Conservation (phyloP, 2,329 filamentous ascomycete genomes). For the Colletotrichum sp. region DNA sequence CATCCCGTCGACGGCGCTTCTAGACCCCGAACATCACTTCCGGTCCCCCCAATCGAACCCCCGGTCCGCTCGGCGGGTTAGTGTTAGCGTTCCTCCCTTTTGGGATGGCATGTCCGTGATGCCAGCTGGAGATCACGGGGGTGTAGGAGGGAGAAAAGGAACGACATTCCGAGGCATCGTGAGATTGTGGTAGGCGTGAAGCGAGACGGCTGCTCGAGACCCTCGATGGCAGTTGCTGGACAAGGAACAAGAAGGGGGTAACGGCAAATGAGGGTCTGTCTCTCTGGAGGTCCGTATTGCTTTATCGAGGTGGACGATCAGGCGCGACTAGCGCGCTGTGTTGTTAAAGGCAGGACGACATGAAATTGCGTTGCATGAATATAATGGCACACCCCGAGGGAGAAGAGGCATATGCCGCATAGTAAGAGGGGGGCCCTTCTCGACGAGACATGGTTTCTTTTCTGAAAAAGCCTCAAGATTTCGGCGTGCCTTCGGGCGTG, state of each 20-base stretch:
- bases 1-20: constrained; percentile 8
- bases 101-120: constrained; percentile 5
- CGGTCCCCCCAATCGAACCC: neutral
- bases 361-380: neutral
- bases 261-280: neutral
- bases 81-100: constrained; percentile 10
- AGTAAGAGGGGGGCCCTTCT: neutral
- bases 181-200: neutral
- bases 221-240: neutral
- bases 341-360: neutral
- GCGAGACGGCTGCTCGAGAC: neutral
- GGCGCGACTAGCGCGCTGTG: neutral
- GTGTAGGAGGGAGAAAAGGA: neutral
- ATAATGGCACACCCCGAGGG: constrained; percentile 5
- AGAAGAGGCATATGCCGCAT: neutral
- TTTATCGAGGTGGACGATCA: neutral
- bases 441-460: neutral
- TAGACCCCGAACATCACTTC: constrained; percentile 6
- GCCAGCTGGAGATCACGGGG: neutral
- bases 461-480: neutral
- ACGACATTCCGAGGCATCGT: neutral
- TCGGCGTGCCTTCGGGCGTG: neutral
- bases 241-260: neutral
- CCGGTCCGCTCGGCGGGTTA: neutral
- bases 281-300: neutral